A percentile compares a stretch with the other conserved stretches of the same genome.
Conservation (phyloP, 257 asterid genomes). For the Capsicum rhomboideum region DNA sequence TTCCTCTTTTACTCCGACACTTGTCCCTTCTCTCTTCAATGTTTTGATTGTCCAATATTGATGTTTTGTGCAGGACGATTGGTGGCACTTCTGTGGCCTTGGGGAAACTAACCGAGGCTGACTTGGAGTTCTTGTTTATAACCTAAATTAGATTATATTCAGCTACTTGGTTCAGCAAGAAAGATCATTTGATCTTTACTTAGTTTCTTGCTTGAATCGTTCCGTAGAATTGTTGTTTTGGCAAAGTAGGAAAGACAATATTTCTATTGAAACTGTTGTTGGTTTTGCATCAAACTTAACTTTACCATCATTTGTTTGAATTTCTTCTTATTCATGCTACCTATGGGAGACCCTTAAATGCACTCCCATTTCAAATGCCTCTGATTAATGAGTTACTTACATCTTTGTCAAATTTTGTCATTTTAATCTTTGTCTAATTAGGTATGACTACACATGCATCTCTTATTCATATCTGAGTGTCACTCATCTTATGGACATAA, state of each 20-base stretch:
- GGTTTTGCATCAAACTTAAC: not conserved
- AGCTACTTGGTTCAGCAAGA: not conserved
- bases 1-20: not conserved
- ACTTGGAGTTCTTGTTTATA: slow-evolving; percentile 64
- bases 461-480: no score
- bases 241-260: not conserved
- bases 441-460: no score
- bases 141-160: slow-evolving; percentile 11
- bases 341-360: no score
- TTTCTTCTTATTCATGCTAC: not conserved
- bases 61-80: slow-evolving; percentile 46
- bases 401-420: no score
- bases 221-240: not conserved
- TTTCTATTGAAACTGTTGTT: not conserved
- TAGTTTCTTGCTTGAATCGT: not conserved
- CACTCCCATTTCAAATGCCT: no score
- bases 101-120: slow-evolving; percentile 71
- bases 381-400: no score
- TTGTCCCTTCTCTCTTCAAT: not conserved
- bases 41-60: not conserved
- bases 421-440: no score
- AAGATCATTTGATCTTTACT: not conserved
- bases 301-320: not conserved
- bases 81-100: slow-evolving; percentile 77
- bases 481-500: no score